These are phyloP conservation scores for Coemansia sp. DNA, from an alignment of 192 early-diverging fungal genomes.

Conservation along the genomic window DNA sequence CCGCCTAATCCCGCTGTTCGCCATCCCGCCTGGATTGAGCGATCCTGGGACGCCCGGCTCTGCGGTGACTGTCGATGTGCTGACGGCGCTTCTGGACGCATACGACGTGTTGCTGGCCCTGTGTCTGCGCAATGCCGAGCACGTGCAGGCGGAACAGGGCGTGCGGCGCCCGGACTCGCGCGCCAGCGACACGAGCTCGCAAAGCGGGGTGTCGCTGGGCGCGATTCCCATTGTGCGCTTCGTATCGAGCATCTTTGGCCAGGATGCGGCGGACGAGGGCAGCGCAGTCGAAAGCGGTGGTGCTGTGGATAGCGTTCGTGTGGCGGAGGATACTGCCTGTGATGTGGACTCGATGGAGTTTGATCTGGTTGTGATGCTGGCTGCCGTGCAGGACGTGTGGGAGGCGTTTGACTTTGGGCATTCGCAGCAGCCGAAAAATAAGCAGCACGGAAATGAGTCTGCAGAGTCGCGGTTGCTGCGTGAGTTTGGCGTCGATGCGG, in stretches of 20 bases:
- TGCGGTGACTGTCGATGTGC: slow-evolving; percentile 14
- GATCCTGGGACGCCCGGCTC: background rate
- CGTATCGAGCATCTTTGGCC: slow-evolving; percentile 37
- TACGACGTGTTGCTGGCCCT: slow-evolving; percentile 37
- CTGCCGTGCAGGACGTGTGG: slow-evolving; percentile 37
- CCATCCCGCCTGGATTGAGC: slow-evolving; percentile 10
- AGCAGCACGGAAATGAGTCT: background rate
- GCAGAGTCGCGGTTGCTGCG: background rate
- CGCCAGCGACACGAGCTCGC: slow-evolving; percentile 19
- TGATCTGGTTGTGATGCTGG: slow-evolving; percentile 24
- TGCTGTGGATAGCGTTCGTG: background rate
- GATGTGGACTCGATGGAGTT: slow-evolving; percentile 7
- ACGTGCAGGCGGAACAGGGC: background rate
- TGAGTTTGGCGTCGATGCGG: slow-evolving; percentile 1
- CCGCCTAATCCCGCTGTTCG: slow-evolving; percentile 31
- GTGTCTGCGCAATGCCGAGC: slow-evolving; percentile 28
- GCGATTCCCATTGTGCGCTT: slow-evolving; percentile 29
- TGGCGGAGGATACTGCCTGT: background rate
- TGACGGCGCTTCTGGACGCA: slow-evolving; percentile 27
- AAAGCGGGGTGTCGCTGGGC: slow-evolving; percentile 9
- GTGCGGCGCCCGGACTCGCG: slow-evolving; percentile 23
- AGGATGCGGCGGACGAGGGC: slow-evolving; percentile 1
- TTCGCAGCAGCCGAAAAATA: background rate
- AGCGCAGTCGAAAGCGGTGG: background rate
- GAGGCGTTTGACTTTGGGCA: slow-evolving; percentile 22